These are phyloP conservation scores for Botrytis fabae DNA, from an alignment of 2,329 filamentous ascomycete species.

Conservation along the genomic window DNA sequence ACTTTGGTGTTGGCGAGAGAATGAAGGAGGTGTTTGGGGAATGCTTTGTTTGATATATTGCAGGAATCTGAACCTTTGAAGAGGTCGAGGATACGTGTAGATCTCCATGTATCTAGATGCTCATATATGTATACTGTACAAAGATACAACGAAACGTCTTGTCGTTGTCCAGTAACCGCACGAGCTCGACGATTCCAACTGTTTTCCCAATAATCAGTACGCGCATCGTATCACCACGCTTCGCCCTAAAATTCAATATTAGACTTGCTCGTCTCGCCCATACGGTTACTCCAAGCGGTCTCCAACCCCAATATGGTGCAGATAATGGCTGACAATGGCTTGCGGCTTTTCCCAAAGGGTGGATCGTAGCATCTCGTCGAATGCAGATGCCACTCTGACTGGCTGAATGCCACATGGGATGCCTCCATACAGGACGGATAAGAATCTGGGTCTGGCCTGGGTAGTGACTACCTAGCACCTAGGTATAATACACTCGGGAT, in stretches of 20 bases:
- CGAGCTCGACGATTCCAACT: neutral
- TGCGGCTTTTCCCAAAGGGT: neutral
- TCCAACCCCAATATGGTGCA: neutral
- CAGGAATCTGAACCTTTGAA: neutral
- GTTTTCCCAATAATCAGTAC: neutral
- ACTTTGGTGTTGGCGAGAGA: neutral
- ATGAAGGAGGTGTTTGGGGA: neutral
- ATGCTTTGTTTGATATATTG: neutral
- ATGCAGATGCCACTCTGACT: neutral
- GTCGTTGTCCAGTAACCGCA: neutral
- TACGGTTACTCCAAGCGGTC: neutral
- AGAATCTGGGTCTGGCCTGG: neutral
- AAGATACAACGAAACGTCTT: neutral
- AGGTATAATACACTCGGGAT: neutral
- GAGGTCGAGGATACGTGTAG: neutral
- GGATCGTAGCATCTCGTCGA: neutral
- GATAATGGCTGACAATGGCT: neutral
- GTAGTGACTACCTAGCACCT: neutral
- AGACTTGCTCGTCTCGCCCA: neutral
- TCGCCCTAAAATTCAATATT: slow-evolving; percentile 9
- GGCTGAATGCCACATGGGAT: slow-evolving; percentile 5
- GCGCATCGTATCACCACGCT: neutral
- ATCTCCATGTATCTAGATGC: neutral
- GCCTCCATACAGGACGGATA: neutral
- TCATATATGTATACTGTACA: too few species aligned